phyloP scores from a whole-genome alignment of 179 eudicot genomes.

The Sideroxylon spinosum region DNA sequence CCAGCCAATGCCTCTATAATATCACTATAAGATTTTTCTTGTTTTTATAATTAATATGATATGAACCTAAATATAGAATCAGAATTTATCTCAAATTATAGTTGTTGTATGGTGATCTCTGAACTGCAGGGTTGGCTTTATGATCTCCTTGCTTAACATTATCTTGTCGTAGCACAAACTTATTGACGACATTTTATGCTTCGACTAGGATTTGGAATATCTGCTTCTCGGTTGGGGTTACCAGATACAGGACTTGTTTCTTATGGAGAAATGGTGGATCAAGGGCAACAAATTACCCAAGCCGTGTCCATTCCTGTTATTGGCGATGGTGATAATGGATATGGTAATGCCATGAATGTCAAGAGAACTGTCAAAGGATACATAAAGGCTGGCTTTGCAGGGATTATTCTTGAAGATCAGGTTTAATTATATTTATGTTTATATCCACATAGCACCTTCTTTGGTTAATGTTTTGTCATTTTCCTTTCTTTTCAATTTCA shows the following conservation, averaged over 20 bases:
- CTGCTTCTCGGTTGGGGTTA: conserved; percentile 85
- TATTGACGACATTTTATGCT: conserved; percentile 9
- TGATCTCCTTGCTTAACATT: neutral
- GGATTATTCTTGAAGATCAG: conserved; percentile 97
- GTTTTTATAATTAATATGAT: too few relatives aligned
- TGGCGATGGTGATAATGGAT: conserved; percentile 95
- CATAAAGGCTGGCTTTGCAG: conserved; percentile 90
- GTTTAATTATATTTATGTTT: conserved; percentile 28
- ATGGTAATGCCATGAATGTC: conserved; percentile 93
- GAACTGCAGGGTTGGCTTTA: neutral
- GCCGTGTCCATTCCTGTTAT: conserved; percentile 90
- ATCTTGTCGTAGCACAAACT: neutral
- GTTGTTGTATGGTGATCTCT: neutral
- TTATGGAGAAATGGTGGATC: conserved; percentile 94
- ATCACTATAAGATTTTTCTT: too few relatives aligned
- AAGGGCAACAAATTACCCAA: conserved; percentile 74
- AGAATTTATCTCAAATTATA: neutral
- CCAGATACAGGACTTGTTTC: conserved; percentile 91
- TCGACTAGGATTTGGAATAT: conserved; percentile 74
- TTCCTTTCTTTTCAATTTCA: neutral
- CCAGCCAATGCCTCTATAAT: too few relatives aligned
- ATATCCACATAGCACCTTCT: neutral
- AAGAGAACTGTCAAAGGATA: conserved; percentile 94
- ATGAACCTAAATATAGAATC: neutral
- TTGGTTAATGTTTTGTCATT: neutral